phyloP scores from a whole-genome alignment of 1,139 yeast species.

The Hansenula sp. region DNA sequence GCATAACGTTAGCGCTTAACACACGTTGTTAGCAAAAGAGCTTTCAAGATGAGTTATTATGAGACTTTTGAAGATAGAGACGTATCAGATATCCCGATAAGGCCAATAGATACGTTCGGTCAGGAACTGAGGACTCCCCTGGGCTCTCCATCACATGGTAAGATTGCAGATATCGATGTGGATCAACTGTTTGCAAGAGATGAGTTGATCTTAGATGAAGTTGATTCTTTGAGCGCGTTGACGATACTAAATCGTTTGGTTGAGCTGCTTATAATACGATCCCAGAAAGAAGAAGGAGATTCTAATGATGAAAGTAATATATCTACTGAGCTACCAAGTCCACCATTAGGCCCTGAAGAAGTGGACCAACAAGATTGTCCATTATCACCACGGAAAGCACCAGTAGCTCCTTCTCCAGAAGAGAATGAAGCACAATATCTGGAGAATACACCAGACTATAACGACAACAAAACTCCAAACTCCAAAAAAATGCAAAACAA shows the following conservation, averaged over 20 bases:
- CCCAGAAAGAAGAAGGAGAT: not conserved
- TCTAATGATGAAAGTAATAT: not conserved
- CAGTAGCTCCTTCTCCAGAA: too few relatives aligned
- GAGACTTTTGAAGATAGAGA: not conserved
- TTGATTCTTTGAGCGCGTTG: conserved; percentile 9
- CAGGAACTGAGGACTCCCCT: not conserved
- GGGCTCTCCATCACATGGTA: not conserved
- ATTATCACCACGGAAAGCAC: conserved; percentile 10
- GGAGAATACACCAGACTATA: not conserved
- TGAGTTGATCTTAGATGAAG: conserved; percentile 1
- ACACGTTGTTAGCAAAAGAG: too few relatives aligned
- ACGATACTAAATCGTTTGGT: conserved; percentile 7
- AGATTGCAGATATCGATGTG: conserved; percentile 9
- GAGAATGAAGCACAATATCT: not conserved
- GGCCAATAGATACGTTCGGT: not conserved
- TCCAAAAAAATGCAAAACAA: conserved; percentile 4
- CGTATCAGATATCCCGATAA: conserved; percentile 3
- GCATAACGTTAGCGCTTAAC: too few relatives aligned
- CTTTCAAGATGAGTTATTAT: too few relatives aligned
- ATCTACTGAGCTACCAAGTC: not conserved
- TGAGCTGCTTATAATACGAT: conserved; percentile 2
- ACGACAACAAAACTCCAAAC: not conserved
- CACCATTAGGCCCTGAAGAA: not conserved
- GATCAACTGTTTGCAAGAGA: not conserved
- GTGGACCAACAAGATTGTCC: conserved; percentile 3